Base-by-base conservation (phyloP, 2,329 filamentous ascomycete species). In the Lasiodiplodia hormozganensis region DNA sequence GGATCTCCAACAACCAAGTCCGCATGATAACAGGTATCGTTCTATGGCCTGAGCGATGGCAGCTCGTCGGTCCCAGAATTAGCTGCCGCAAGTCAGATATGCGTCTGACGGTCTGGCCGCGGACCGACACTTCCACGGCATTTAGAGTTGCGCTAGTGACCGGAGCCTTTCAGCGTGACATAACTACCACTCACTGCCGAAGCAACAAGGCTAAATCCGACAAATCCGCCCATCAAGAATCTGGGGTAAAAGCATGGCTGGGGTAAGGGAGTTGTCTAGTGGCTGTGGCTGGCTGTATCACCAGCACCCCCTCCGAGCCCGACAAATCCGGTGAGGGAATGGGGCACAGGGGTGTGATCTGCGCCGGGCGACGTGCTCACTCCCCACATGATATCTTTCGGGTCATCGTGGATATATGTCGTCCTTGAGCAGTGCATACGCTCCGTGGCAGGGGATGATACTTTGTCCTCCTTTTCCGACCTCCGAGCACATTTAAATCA, bases 211-310 rank as follows among this genome's bases (percentile, higher is more conserved):
- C 60, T 64, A 64, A 64, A 64, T 64, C 60, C 60, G 60, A 64
- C 60, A 64, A 64, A 64, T 64, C 60, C 60, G 60, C 28, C 18
- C 40, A 25, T n/a, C n/a, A 51, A n/a, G 28, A 53, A 64, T 53
- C 60, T 64, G 60, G 60, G 47, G 60, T 64, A 64, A 51, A 34
- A 52, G 47, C 23, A 64, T 52, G 21, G 47, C 28, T 64, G 60
- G 47, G 47, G 47, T 62, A 56, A 34, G n/a, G 53, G 18, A 57
- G 34, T 7, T 23, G 11, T 47, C n/a, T 28, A n/a, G 21, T 64
- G 43, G 14, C 60, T 64, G 38, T 52, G 36, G 21, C 36, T 64
- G 43, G 60, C 28, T 25, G 2, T 52, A 38, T 52, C 5, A 8
- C 43, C 12, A 31, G 23, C 11, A 11, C 12, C 47, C 12, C 60